Base-by-base conservation (phyloP, 805 yeast genomes). In the Metschnikowia sp. region DNA sequence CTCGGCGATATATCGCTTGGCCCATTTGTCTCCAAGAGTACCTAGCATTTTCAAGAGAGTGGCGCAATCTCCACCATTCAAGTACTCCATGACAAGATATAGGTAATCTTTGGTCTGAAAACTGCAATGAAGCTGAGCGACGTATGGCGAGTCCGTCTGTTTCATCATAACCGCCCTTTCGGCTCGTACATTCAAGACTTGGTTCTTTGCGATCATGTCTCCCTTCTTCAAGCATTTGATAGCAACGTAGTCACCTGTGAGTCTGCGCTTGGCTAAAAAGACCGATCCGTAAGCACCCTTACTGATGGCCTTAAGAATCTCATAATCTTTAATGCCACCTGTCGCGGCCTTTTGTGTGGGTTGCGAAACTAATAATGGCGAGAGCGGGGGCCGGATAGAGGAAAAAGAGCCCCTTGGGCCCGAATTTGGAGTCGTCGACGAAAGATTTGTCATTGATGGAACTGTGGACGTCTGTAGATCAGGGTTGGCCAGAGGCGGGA, bases 141-240 rank as follows among this genome's bases (percentile, higher is more conserved):
- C 97, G 62, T 86, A 89, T 0, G 96, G 95, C 34, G 92, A 86
- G 52, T 90, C 92, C 2, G 96, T 81, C 61, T 94, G 98, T 2
- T 95, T 84, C 95, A 94, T 94, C 90, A 94, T 84, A n/a, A 92
- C 92, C 0, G 97, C 97, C 39, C 99, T 72, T 64, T 95, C 99
- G 1, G 96, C 87, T 58, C 86, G 87, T 31, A 95, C 96, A 62
- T 94, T 94, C 18, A 91, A 83, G 5, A 92, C 92, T 70, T 94
- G 99, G 72, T 95, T 95, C 68, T 92, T 94, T 2, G 96, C 92
- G 50, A 94, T 84, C 98, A 94, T 94, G 65, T 94, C 98, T 3
- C 95, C 79, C 65, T 94, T 94, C 57, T 84, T 88, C 52, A 94
- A 70, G 11, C 89, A 94, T 64, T 94, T 94, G 52, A 94, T 90